Evolutionary conservation across 495 filamentous ascomycete genomes (phyloP), one percentile per base, ranked within the genome.

Genomic region (Lophiotrema nucula): DNA sequence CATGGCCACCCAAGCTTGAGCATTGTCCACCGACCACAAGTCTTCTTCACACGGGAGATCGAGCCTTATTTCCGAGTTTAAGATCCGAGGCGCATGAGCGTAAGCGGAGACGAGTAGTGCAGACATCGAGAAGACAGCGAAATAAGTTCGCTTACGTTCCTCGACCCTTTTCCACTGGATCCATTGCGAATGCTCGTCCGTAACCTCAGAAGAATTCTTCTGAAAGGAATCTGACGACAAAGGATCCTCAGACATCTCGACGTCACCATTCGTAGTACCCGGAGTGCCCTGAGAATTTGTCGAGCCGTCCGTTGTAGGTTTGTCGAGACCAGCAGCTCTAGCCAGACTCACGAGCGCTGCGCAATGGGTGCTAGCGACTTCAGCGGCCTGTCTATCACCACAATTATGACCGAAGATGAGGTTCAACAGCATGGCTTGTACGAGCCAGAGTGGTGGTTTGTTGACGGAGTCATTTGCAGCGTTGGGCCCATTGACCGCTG

Each of bases 361-460:
- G 65, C 90, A 95, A 62, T 97, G 93, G 1, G 86, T 96, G 58
- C 84, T 89, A 2, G 93, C 93, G 62, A 95, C 95, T 69, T 96
- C 90, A 28, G 89, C 89, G 13, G 89, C 86, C 28, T 79, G 83
- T 73, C 92, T 93, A 67, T 98, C 92, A 23, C 89, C 95, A 69
- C 89, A 96, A 61, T 95, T 91, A 64, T 97, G 89, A 10, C 95
- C 95, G 64, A 96, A 98, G 11, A 97, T 87, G 28, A 97, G 88
- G 72, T 96, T 97, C 37, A 98, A 79, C 25, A 98, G 79, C 93
- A 98, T 97, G 0, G 93, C 92, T 67, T 98, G 93, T n/a, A 98
- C 90, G 24, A 98, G 79, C 93, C 93, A 97, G 46, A 97, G 78
- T 1, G 93, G 93, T 12, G 90, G 96, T 33, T 84, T 83, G 62